Evolutionary conservation across 2,329 filamentous ascomycete genomes (phyloP), one percentile per base, ranked within the genome.

Genomic region (Arthroderma sp.): DNA sequence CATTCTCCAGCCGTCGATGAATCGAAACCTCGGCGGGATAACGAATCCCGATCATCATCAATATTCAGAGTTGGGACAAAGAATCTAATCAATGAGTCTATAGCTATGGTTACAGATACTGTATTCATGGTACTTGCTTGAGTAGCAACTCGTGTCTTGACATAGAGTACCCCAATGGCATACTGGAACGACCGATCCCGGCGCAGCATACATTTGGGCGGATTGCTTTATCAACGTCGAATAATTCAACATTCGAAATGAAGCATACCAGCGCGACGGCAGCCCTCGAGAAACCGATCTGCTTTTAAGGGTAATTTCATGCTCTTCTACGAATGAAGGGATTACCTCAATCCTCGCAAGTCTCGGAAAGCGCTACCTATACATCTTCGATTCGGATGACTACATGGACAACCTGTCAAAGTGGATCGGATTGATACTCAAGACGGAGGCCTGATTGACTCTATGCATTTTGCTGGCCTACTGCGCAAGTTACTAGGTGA

Each of bases 241-340:
- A 87, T 5, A 87, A 87, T 2, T 86, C 83, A 1, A 91, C 87
- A 0, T 86, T 93, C 64, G 87, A 87, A 36, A 93, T 94, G 84
- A 84, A 84, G 48, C 87, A 94, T 59, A 83, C 94, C 44, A 87
- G 87, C 1, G 86, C 94, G 68, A 93, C 44, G 93, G 93, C 61
- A 75, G 82, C 3, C 70, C 94, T 2, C 87, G 80, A 60, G 79
- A 91, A 56, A 73, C 77, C 3, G 75, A 77, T 5, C 70, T 94
- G 8, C 71, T 94, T 2, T 87, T 87, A 3, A 80, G 86, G 39
- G 88, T 94, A 58, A 85, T 94, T 42, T 93, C 86, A 0, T 86
- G 86, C 2, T 83, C 86, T 4, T 93, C 86, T 29, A 86, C 87
- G 0, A 83, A 93, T 52, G 81, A 83, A 40, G 83, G 93, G 62